Percentiles rank a stretch among this genome's conserved stretches.
Evolutionary conservation across 2,329 filamentous ascomycete species (phyloP).

Genomic region (Alternaria angustiovoidea): DNA sequence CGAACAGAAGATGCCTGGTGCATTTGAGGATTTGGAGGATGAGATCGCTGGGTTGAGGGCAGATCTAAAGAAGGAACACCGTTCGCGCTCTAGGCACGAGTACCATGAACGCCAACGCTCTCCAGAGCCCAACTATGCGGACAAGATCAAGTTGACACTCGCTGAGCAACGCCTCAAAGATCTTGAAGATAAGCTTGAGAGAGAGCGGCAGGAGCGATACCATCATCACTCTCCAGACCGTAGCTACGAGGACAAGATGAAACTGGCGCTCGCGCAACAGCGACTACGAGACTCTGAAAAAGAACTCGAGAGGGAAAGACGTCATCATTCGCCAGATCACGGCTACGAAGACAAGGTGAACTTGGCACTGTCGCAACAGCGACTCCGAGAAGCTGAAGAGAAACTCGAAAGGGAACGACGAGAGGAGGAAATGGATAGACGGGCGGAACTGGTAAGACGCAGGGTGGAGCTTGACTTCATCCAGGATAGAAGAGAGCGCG

Average conservation of each 20-base stretch:
- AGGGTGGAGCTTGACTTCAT: slow-evolving; percentile 49
- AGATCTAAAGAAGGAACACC: slow-evolving; percentile 35
- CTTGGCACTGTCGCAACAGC: slow-evolving; percentile 45
- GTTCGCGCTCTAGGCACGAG: slow-evolving; percentile 36
- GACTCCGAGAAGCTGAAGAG: slow-evolving; percentile 49
- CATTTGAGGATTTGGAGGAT: slow-evolving; percentile 45
- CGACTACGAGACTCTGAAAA: slow-evolving; percentile 48
- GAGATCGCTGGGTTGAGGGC: slow-evolving; percentile 43
- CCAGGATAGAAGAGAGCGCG: slow-evolving; percentile 44
- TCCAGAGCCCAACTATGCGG: slow-evolving; percentile 10
- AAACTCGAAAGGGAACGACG: slow-evolving; percentile 47
- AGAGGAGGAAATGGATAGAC: slow-evolving; percentile 43
- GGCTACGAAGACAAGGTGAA: slow-evolving; percentile 40
- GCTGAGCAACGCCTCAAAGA: slow-evolving; percentile 17
- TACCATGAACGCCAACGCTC: slow-evolving; percentile 24
- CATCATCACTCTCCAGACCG: slow-evolving; percentile 38
- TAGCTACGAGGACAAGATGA: slow-evolving; percentile 37
- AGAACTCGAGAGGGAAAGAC: slow-evolving; percentile 39
- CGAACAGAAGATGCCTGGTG: slow-evolving; percentile 37
- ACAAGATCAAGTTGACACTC: slow-evolving; percentile 14
- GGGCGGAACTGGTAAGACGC: slow-evolving; percentile 49
- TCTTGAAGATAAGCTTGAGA: slow-evolving; percentile 12
- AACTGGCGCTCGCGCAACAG: slow-evolving; percentile 46
- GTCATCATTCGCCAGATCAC: slow-evolving; percentile 20
- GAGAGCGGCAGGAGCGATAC: slow-evolving; percentile 19